Conservation (phyloP, 1,139 yeast species). For the Hyphopichia khmerensis region DNA sequence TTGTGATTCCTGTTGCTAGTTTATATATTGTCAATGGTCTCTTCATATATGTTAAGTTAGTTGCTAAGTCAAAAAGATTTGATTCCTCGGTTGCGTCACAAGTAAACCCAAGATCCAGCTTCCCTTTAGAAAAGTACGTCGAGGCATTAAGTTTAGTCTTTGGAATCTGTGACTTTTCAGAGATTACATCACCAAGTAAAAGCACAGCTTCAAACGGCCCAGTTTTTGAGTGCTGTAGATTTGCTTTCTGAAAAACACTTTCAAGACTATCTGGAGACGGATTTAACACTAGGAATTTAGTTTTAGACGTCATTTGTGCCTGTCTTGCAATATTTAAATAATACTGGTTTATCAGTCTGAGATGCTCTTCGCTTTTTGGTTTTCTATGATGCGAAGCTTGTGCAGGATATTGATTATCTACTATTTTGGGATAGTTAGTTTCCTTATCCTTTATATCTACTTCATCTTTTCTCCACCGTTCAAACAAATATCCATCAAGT, state of each 20-base stretch:
- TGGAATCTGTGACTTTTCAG: constrained; percentile 17
- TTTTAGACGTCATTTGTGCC: constrained; percentile 11
- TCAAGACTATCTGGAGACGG: constrained; percentile 41
- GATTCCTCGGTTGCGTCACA: background rate
- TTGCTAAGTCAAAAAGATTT: constrained; percentile 14
- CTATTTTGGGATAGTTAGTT: too few species aligned
- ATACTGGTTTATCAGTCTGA: background rate
- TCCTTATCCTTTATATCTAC: too few species aligned
- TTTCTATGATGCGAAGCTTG: background rate
- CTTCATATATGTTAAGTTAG: constrained; percentile 20
- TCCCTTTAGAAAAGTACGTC: constrained; percentile 30
- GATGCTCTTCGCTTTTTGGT: background rate
- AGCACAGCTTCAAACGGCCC: constrained; percentile 65
- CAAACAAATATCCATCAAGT: too few species aligned
- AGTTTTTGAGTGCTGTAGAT: constrained; percentile 50
- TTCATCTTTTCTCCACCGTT: too few species aligned
- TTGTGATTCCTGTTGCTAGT: constrained; percentile 42
- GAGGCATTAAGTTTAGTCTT: constrained; percentile 20
- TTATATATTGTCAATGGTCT: constrained; percentile 33
- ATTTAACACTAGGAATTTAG: constrained; percentile 49
- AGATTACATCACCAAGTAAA: constrained; percentile 48
- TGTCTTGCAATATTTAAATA: too few species aligned
- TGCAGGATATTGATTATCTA: background rate
- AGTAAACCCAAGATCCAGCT: constrained; percentile 11
- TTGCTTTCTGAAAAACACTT: constrained; percentile 47